Base-by-base conservation (phyloP, 2,329 filamentous ascomycete genomes). In the Cryphonectria parasitica region DNA sequence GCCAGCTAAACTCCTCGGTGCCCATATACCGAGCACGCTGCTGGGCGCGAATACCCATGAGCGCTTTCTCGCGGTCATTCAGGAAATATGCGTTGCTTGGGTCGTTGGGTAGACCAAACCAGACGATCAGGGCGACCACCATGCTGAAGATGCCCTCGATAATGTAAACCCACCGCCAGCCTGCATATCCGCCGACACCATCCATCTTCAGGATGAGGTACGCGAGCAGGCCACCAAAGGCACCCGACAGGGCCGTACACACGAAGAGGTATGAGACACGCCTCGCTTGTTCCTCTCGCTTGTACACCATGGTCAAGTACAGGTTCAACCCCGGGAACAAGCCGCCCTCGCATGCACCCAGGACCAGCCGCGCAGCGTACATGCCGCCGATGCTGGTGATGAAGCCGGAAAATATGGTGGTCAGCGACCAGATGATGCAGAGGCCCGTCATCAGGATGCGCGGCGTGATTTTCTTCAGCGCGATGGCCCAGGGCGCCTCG, bases 291-390 rank as follows among this genome's bases (percentile, higher is more conserved):
- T 94, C 92, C 39, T 86, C 85, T 76, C 91, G 91, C 63, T 89
- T 91, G 81, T 94, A 94, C 83, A 93, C 94, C 74, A 93, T 87
- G 0, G 91, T 93, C 25, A 94, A 83, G 74, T 93, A 93, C 25
- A 91, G 80, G 6, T 87, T 89, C 74, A 92, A 80, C 0, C 91
- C 91, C 0, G 91, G 91, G 74, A 93, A 92, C 0, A 93, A 81
- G 0, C 91, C 91, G 0, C 89, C 90, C 79, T 93, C 91, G 54
- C 92, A 85, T 8, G 86, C 83, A 6, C 92, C 92, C 0, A 94
- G 86, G 19, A 94, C 80, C 0, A 94, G 77, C 6, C 92, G 89
- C 73, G 89, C 90, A 7, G 87, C 91, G n/a, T 94, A 81, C 4
- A 95, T 82, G 2, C 87, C 84, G 60, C 83, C 88, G 76, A 90